Evolutionary conservation across 495 filamentous ascomycete species (phyloP).

Genomic region (Tirmania nivea): DNA sequence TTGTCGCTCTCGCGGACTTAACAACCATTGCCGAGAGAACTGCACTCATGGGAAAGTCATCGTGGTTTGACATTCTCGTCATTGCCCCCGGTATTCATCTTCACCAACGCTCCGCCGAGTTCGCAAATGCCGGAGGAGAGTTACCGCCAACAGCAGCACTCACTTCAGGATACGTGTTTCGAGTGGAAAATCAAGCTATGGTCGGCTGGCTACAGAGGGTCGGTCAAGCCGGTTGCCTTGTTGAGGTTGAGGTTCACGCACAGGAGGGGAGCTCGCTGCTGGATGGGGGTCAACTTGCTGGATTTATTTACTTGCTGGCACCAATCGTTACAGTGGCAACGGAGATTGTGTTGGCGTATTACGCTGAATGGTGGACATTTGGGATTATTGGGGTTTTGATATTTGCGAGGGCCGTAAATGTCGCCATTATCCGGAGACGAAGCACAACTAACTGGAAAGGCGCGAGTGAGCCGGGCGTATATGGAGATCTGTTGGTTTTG

Average conservation of each 20-base stretch:
- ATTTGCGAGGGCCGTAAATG: constrained; percentile 32
- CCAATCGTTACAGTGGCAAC: constrained; percentile 25
- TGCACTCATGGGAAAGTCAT: constrained; percentile 30
- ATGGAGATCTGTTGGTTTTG: constrained; percentile 24
- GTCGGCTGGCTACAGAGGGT: constrained; percentile 29
- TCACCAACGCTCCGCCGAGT: constrained; percentile 29
- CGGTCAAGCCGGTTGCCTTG: constrained; percentile 24
- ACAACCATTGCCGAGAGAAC: constrained; percentile 31
- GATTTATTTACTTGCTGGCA: constrained; percentile 26
- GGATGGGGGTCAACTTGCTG: constrained; percentile 22
- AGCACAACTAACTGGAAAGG: constrained; percentile 21
- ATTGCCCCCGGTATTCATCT: constrained; percentile 38
- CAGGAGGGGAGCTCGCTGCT: constrained; percentile 7
- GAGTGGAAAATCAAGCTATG: constrained; percentile 33
- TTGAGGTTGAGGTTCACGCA: constrained; percentile 25
- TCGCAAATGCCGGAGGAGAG: constrained; percentile 20
- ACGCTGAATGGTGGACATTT: constrained; percentile 33
- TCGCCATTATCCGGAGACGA: constrained; percentile 31
- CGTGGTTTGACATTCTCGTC: constrained; percentile 31
- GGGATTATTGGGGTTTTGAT: constrained; percentile 26
- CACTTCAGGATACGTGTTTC: constrained; percentile 25
- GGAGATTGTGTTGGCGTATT: constrained; percentile 22
- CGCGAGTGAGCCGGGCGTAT: constrained; percentile 18
- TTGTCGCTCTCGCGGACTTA: constrained; percentile 36
- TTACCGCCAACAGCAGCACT: constrained; percentile 12